Evolutionary conservation across 2,329 filamentous ascomycete species (phyloP), one percentile per base, ranked within the genome.

Genomic region (Falciphora oryzae): DNA sequence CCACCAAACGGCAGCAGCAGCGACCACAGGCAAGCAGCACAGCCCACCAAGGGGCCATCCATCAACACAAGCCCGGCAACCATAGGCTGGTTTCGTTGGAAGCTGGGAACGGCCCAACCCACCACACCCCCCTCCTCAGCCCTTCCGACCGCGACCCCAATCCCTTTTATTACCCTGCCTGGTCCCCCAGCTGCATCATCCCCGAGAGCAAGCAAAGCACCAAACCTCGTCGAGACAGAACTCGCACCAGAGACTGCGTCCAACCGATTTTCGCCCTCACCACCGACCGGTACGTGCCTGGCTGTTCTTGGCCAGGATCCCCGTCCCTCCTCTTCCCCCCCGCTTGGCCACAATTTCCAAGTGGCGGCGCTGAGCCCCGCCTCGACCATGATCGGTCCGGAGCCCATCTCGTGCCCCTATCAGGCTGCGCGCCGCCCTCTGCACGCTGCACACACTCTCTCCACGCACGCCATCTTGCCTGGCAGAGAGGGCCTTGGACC

Each of bases 131-230:
- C 57, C 57, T 58, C 25, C 57, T 58, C 57, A 27, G 25, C 57
- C 57, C 32, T 57, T 57, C 56, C 56, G n/a, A 35, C 32, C 32
- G 32, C 32, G 11, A 35, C 31, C 32, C n/a, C 56, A 29, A 57
- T 57, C n/a, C 28, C 38, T 53, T 53, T 53, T n/a, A 53, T 53
- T n/a, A 53, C 44, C 44, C 44, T 53, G 18, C 44, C 56, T 25
- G 56, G 14, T 13, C 56, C 56, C n/a, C 56, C 35, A 18, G 44
- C 44, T n/a, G 44, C 44, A 53, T 53, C 44, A n/a, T 8, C 18
- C 44, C 14, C 44, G 57, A 28, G n/a, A 56, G n/a, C 50, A 56
- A 56, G 28, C 25, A 57, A 58, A 58, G 57, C 57, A 53, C 44
- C 22, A 53, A 22, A 53, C 22, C 18, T 53, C 44, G 18, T 11